Base-by-base conservation (phyloP, 2,329 filamentous ascomycete genomes). In the Trichoderma atroviride region DNA sequence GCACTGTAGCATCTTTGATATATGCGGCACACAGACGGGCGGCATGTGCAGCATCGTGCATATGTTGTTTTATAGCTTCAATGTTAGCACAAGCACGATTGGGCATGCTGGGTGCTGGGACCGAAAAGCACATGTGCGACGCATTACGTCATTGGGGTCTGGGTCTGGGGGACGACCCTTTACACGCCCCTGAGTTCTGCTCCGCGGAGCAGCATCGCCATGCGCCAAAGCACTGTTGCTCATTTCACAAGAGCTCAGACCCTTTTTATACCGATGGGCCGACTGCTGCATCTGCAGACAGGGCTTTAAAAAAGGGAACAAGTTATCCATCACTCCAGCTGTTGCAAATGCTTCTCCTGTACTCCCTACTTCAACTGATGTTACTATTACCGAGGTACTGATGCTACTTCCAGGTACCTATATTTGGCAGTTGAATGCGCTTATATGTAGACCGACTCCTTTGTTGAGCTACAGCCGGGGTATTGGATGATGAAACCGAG, bases 1-100 rank as follows among this genome's bases (percentile, higher is more conserved):
- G 47, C 22, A 50, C n/a, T 24, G 47, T 50, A 13, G 47, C 22
- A 50, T 22, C 5, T 2, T 24, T 22, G 31, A 29, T 19, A n/a
- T 29, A 33, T 16, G 31, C 52, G 35, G 35, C 19, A 43, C 40
- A 43, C 40, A 43, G 11, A 43, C 43, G 10, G 29, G 29, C 35
- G 47, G 50, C 61, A 64, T 64, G 61, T 64, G 61, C 61, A 43
- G 50, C 61, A 56, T 56, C 61, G 61, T 55, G 61, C 50, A 27
- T 35, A 35, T 14, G 33, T 29, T 29, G 16, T 29, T 31, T 16
- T 56, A 33, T 16, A 29, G 40, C 40, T 43, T 35, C 33, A 53
- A 14, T 37, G 29, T 22, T 59, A 29, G 13, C n/a, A 22, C 33
- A 24, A 40, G 57, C 57, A 50, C 19, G 47, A 50, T 50, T 50